phyloP scores from a whole-genome alignment of 352 stramenopile species.

The Achlya hypogyna region DNA sequence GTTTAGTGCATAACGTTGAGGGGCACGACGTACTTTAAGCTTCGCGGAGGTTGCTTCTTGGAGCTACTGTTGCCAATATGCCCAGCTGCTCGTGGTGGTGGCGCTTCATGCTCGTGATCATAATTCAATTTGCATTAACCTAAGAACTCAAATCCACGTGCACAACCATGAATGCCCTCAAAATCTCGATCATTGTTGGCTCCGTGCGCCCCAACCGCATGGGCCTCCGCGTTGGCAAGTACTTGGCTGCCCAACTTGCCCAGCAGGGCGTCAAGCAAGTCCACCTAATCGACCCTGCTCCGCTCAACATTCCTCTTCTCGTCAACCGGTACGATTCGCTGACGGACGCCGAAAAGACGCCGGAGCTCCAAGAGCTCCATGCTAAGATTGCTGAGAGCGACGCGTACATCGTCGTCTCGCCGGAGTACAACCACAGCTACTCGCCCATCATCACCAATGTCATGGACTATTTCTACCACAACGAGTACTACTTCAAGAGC shows the following conservation, averaged over 20 bases:
- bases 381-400: slow-evolving; percentile 34
- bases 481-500: slow-evolving; percentile 46
- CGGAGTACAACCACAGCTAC: slow-evolving; percentile 62
- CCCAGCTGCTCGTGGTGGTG: no score
- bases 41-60: no score
- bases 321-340: background rate
- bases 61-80: background rate
- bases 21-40: no score
- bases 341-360: background rate
- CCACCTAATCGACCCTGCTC: background rate
- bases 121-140: no score
- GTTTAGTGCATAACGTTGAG: no score
- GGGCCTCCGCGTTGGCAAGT: slow-evolving; percentile 9
- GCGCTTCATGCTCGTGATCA: no score
- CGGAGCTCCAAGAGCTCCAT: background rate
- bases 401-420: slow-evolving; percentile 44
- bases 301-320: slow-evolving; percentile 5
- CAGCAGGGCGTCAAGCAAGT: background rate
- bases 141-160: background rate
- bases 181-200: background rate
- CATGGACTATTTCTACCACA: slow-evolving; percentile 56
- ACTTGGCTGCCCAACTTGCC: background rate
- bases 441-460: slow-evolving; percentile 44
- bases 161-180: background rate
- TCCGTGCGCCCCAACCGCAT: background rate